Evolutionary conservation across 108 stramenopile genomes (phyloP).

Genomic region (Schizochytrium sp.): DNA sequence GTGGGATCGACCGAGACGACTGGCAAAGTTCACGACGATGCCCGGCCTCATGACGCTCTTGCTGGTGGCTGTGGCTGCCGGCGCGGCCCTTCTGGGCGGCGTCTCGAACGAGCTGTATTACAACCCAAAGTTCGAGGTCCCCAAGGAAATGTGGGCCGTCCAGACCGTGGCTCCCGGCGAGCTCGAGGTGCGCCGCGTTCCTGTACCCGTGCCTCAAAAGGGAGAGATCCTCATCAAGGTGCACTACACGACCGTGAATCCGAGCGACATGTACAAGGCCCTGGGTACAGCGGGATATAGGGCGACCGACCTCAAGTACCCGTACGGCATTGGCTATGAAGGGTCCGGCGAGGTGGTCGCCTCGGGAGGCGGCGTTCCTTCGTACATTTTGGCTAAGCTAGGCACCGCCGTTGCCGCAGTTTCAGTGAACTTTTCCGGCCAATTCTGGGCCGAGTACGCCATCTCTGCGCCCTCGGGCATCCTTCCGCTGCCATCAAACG

Average conservation of each 20-base stretch:
- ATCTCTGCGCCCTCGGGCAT: conserved; percentile 19
- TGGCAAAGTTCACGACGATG: too few species aligned
- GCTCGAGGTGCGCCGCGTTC: conserved; percentile 39
- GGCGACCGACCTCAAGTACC: conserved; percentile 25
- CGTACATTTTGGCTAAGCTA: conserved; percentile 18
- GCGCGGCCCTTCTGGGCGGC: not conserved
- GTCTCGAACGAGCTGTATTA: not conserved
- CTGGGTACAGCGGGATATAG: not conserved
- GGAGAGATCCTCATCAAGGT: conserved; percentile 42
- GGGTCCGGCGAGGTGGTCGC: conserved; percentile 47
- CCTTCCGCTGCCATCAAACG: conserved; percentile 45
- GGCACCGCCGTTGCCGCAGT: conserved; percentile 39
- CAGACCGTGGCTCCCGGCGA: conserved; percentile 33
- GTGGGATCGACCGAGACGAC: too few species aligned
- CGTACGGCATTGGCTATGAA: conserved; percentile 46
- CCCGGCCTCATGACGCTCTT: not conserved
- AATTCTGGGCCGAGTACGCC: conserved; percentile 46
- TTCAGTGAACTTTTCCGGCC: conserved; percentile 15
- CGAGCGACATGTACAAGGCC: conserved; percentile 30
- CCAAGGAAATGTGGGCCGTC: not conserved
- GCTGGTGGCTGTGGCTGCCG: not conserved
- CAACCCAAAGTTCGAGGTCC: not conserved
- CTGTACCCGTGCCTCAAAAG: conserved; percentile 30
- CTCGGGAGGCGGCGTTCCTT: conserved; percentile 36
- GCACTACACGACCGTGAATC: conserved; percentile 41